These are phyloP conservation scores for Eremothecium coryli DNA, from an alignment of 1,139 yeast genomes.

Conservation along the genomic window DNA sequence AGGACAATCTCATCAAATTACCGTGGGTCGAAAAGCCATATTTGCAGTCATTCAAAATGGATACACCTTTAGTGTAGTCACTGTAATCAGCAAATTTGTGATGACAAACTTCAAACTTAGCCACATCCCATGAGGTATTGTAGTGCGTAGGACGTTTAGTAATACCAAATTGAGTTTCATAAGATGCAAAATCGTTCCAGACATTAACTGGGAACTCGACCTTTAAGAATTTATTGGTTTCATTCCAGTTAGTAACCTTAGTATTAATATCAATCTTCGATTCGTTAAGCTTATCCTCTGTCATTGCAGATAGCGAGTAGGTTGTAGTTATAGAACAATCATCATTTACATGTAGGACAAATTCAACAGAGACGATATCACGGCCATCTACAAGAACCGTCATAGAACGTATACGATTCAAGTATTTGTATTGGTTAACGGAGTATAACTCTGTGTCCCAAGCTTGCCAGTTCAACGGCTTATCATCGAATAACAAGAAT, in stretches of 20 bases:
- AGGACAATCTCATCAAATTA: conserved; percentile 70
- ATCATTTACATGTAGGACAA: conserved; percentile 31
- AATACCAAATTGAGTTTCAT: conserved; percentile 89
- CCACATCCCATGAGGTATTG: conserved; percentile 93
- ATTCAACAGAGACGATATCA: conserved; percentile 52
- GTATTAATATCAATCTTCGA: conserved; percentile 46
- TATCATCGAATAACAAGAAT: conserved; percentile 73
- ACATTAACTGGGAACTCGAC: conserved; percentile 91
- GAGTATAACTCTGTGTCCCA: conserved; percentile 96
- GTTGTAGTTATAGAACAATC: conserved; percentile 53
- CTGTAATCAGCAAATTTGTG: conserved; percentile 91
- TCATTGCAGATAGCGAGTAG: conserved; percentile 59
- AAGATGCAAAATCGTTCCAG: conserved; percentile 64
- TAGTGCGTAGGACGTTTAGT: conserved; percentile 89
- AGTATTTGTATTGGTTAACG: conserved; percentile 53
- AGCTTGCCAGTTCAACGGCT: conserved; percentile 85
- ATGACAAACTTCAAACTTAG: conserved; percentile 91
- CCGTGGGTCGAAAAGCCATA: conserved; percentile 93
- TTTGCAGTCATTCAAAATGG: conserved; percentile 73
- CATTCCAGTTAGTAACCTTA: conserved; percentile 69
- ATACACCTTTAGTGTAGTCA: conserved; percentile 80
- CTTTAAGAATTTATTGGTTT: conserved; percentile 76
- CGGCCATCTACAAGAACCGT: conserved; percentile 47
- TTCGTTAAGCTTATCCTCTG: conserved; percentile 28
- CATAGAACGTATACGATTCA: conserved; percentile 38